Base-by-base conservation (phyloP, 352 stramenopile genomes). In the Phytophthora agathidicida region DNA sequence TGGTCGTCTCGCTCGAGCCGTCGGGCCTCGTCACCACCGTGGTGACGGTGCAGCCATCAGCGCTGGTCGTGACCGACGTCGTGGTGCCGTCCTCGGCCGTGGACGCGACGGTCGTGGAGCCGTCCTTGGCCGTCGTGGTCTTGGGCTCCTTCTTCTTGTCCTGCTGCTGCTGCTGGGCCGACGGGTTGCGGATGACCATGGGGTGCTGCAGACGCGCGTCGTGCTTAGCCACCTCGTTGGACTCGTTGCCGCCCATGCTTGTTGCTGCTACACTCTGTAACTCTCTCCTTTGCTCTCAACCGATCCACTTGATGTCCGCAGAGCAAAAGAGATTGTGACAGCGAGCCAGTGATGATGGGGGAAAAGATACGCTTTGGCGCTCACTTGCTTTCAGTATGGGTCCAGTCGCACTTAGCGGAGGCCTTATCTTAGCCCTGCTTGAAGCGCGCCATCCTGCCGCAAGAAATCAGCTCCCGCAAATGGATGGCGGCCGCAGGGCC, bases 171-270 rank as follows among this genome's bases (percentile, higher is more conserved):
- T 47, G 7, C 43, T 55, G 30, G 13, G 27, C 51, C n/a, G 52
- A 24, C 33, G 49, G 19, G 22, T 28, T 55, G 32, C 53, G 52
- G 30, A 49, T 32, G 30, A 64, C 45, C 60, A 53, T 61, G 42
- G 58, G 42, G 44, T 56, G 55, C 49, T 71, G 36, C 50, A 55
- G 56, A 17, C 63, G 63, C 45, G 43, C 38, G 30, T 60, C 63
- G 33, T 71, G 45, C 56, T 66, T 68, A 27, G 54, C 44, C 19
- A 59, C 60, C 17, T 71, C 55, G 41, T 59, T 68, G 30, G 66
- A 75, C 37, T 65, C 66, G 23, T 30, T 67, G 23, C 66, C 60
- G 41, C 66, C 66, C 66, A 75, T 75, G 11, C 33, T 70, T 41
- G 35, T 50, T n/a, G 22, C 32, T 57, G 32, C 14, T 11, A 42